These are phyloP conservation scores for Phytophthora fragariae DNA, from an alignment of 352 stramenopile species.

Conservation along the genomic window DNA sequence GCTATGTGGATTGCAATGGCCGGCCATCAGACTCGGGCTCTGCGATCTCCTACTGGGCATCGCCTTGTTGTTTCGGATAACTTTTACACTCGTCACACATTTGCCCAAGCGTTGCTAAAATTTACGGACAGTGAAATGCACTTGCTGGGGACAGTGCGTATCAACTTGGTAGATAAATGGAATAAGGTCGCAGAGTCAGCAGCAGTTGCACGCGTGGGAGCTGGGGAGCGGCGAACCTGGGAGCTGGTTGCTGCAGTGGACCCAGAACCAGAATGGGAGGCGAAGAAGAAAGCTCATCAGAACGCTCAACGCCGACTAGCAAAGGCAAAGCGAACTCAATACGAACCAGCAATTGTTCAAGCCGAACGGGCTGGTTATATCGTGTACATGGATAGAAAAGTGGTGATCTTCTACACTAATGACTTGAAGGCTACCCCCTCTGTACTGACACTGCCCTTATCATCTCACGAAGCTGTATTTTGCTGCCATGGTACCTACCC, in stretches of 20 bases:
- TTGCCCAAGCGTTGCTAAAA: too few species aligned
- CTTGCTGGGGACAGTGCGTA: slow-evolving; percentile 13
- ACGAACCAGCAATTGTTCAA: neutral
- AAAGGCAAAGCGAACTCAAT: neutral
- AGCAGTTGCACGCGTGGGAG: slow-evolving; percentile 7
- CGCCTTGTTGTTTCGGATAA: too few species aligned
- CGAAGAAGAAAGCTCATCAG: slow-evolving; percentile 8
- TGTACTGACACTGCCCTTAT: neutral
- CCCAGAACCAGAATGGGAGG: slow-evolving; percentile 4
- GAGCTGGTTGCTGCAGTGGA: slow-evolving; percentile 23
- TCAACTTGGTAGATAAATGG: slow-evolving; percentile 26
- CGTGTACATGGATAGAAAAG: slow-evolving; percentile 32
- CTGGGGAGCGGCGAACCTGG: neutral
- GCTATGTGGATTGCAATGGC: too few species aligned
- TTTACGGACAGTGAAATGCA: slow-evolving; percentile 23
- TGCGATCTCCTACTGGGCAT: too few species aligned
- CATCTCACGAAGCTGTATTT: slow-evolving; percentile 9
- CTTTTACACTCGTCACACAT: too few species aligned
- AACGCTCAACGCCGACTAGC: slow-evolving; percentile 3
- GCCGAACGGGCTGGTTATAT: slow-evolving; percentile 13
- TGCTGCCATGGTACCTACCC: slow-evolving; percentile 17
- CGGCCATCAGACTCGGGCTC: too few species aligned
- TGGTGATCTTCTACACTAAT: slow-evolving; percentile 24
- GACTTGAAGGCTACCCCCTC: slow-evolving; percentile 17
- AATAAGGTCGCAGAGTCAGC: slow-evolving; percentile 10